Evolutionary conservation across 345 rosid genomes (phyloP).

Genomic region (Orychophragmus violaceus): DNA sequence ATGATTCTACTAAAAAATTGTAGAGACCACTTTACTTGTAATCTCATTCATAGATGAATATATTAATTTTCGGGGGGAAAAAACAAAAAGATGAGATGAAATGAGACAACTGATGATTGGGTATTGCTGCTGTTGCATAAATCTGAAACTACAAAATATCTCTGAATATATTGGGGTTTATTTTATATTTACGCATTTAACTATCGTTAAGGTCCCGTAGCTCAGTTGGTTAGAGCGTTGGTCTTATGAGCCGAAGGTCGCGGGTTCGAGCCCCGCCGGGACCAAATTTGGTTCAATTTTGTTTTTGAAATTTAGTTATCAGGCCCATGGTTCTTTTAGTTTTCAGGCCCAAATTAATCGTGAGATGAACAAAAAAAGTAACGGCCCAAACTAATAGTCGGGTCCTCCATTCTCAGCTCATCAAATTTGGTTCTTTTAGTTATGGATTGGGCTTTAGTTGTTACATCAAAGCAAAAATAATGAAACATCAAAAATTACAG

Average conservation of each 20-base stretch:
- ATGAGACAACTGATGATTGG: not conserved
- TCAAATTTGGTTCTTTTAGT: not conserved
- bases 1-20: not conserved
- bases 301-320: not conserved
- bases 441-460: no score
- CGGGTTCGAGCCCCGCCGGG: conserved; percentile 97
- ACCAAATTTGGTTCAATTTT: conserved; percentile 21
- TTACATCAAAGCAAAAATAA: not conserved
- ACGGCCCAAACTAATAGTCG: not conserved
- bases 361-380: no score
- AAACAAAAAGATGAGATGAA: not conserved
- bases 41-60: not conserved
- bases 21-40: not conserved
- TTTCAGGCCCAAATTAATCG: no score
- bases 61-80: not conserved
- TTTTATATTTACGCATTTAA: fast-evolving
- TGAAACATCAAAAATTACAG: not conserved
- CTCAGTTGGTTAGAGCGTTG: conserved; percentile 99
- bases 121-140: not conserved
- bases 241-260: conserved; percentile 99
- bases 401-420: not conserved
- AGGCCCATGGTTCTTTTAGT: no score
- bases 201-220: conserved; percentile 65
- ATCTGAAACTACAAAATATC: not conserved
- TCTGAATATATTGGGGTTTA: not conserved